Conservation (phyloP, 129 eudicot species). For the Chrysanthemum makinoi region DNA sequence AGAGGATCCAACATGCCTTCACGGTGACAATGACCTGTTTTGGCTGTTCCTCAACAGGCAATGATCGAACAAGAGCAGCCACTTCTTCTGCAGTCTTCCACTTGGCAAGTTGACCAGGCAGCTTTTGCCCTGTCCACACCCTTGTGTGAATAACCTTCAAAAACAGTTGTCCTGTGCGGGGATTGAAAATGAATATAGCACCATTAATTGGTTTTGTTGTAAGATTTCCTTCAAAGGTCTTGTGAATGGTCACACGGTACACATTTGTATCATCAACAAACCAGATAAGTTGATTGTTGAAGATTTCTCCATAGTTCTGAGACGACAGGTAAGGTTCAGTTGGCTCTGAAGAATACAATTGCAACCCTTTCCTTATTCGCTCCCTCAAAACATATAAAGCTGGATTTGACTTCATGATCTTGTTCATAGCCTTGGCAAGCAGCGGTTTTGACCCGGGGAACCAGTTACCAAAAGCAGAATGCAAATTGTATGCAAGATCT, state of each 20-base stretch:
- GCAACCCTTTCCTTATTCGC: slow-evolving; percentile 89
- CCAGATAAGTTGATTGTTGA: slow-evolving; percentile 98
- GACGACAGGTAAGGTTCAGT: slow-evolving; percentile 97
- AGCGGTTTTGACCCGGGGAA: slow-evolving; percentile 97
- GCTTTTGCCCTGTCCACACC: too few species aligned
- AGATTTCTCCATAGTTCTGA: slow-evolving; percentile 96
- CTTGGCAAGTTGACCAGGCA: slow-evolving; percentile 77
- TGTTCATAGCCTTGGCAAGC: slow-evolving; percentile 97
- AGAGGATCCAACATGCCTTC: slow-evolving; percentile 98
- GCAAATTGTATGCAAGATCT: slow-evolving; percentile 96
- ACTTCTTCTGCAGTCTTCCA: slow-evolving; percentile 99
- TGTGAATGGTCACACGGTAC: slow-evolving; percentile 98
- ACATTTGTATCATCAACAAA: slow-evolving; percentile 99
- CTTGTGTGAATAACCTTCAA: slow-evolving; percentile 94
- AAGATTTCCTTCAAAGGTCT: slow-evolving; percentile 83
- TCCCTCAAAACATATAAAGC: slow-evolving; percentile 91
- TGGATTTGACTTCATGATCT: slow-evolving; percentile 94
- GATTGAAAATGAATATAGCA: too few species aligned
- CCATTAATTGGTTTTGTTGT: too few species aligned
- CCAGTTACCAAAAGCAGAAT: slow-evolving; percentile 99
- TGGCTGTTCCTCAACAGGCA: slow-evolving; percentile 99
- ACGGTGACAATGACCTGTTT: slow-evolving; percentile 97
- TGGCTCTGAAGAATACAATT: slow-evolving; percentile 96
- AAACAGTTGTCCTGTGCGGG: slow-evolving; percentile 60
- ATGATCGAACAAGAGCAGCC: slow-evolving; percentile 94